A percentile compares a stretch with the other conserved stretches of the same genome.
Conservation (phyloP, 2,329 filamentous ascomycete species). For the Apiospora arundinis region DNA sequence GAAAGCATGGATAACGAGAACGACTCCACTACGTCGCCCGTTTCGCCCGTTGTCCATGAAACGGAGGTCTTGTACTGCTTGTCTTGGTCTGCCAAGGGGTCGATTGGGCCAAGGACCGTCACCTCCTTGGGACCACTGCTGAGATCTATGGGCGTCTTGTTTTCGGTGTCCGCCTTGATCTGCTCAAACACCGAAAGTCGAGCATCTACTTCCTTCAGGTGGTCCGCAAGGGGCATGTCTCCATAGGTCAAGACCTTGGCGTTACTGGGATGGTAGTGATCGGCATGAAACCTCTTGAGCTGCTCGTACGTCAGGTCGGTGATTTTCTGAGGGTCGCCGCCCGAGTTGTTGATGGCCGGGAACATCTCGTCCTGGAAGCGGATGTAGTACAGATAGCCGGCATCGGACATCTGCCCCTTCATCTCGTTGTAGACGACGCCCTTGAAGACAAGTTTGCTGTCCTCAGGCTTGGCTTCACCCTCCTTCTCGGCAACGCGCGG, state of each 20-base stretch:
- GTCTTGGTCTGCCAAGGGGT: conserved; percentile 83
- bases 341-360: conserved; percentile 93
- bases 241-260: conserved; percentile 96
- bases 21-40: conserved; percentile 81
- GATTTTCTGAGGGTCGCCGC: conserved; percentile 94
- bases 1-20: conserved; percentile 86
- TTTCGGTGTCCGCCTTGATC: conserved; percentile 71
- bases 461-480: conserved; percentile 55
- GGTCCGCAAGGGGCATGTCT: conserved; percentile 83
- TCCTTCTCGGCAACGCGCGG: conserved; percentile 61
- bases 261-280: conserved; percentile 98
- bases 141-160: conserved; percentile 79
- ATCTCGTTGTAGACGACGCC: conserved; percentile 99
- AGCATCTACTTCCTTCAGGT: conserved; percentile 79
- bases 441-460: conserved; percentile 86
- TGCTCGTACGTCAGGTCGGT: conserved; percentile 94
- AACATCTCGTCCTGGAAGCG: conserved; percentile 94
- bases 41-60: conserved; percentile 89
- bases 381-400: conserved; percentile 95
- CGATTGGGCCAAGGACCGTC: conserved; percentile 79
- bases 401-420: conserved; percentile 99
- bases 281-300: conserved; percentile 83
- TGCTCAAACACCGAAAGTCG: conserved; percentile 77
- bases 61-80: conserved; percentile 93
- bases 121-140: conserved; percentile 70